These are phyloP conservation scores for Geotrichum europaeum DNA, from an alignment of 1,139 yeast genomes.

Conservation along the genomic window DNA sequence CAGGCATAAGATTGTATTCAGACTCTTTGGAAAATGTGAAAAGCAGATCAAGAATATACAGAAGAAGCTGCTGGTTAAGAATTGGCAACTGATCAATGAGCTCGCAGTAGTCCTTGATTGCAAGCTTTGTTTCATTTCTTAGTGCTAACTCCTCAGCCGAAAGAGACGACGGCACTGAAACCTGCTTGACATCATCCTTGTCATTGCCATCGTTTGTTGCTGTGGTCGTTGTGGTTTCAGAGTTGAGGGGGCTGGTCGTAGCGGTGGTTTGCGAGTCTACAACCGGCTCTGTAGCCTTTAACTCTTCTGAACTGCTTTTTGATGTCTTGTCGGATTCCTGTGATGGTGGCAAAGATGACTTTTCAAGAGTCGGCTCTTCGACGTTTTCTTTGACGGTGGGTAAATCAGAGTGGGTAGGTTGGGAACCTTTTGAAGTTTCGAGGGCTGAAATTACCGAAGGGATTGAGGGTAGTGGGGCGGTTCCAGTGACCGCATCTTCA, in stretches of 20 bases:
- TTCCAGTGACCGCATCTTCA: conserved; percentile 1
- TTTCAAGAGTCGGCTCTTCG: not conserved
- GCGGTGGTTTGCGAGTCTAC: not conserved
- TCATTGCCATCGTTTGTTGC: not conserved
- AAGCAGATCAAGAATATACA: conserved; percentile 78
- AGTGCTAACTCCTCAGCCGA: conserved; percentile 11
- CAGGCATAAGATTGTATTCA: conserved; percentile 80
- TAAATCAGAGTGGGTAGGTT: not conserved
- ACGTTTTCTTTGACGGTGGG: not conserved
- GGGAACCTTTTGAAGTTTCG: not conserved
- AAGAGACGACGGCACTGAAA: not conserved
- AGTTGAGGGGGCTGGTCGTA: not conserved
- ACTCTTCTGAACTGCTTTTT: not conserved
- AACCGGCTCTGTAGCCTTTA: not conserved
- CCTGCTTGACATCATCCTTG: not conserved
- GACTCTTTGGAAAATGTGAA: conserved; percentile 81
- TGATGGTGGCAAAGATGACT: not conserved
- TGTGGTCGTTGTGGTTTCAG: not conserved
- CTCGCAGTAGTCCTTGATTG: conserved; percentile 63
- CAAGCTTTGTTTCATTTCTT: conserved; percentile 52
- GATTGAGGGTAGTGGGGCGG: conserved; percentile 9
- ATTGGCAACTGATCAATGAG: conserved; percentile 64
- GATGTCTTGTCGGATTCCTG: not conserved
- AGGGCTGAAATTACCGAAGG: conserved; percentile 10
- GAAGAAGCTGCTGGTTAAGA: conserved; percentile 72